Conservation (phyloP, 2,329 filamentous ascomycete species). For the Trichophyton schoenleinii region DNA sequence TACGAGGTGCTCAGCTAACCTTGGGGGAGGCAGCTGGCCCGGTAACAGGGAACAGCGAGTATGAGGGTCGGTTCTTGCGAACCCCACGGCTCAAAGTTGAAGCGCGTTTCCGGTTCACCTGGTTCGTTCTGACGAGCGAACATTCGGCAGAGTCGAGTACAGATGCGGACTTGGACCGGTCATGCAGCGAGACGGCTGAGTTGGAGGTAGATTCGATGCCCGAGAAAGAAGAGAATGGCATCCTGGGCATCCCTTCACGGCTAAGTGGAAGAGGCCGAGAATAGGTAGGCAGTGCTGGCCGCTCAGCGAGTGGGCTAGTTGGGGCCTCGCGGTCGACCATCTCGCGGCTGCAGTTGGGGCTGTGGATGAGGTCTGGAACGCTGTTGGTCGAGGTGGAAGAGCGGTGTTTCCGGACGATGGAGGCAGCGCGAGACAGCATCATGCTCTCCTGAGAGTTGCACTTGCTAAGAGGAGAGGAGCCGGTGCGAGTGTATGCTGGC, state of each 20-base stretch:
- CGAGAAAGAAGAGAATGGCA: slow-evolving; percentile 18
- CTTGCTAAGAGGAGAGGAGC: slow-evolving; percentile 42
- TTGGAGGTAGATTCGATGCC: slow-evolving; percentile 23
- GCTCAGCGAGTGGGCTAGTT: neutral
- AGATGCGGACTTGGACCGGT: slow-evolving; percentile 28
- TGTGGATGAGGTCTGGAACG: slow-evolving; percentile 34
- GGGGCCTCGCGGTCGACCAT: slow-evolving; percentile 14
- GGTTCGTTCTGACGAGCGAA: slow-evolving; percentile 10
- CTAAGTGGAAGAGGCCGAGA: slow-evolving; percentile 12
- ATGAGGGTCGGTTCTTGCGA: slow-evolving; percentile 31
- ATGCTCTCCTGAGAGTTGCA: slow-evolving; percentile 47
- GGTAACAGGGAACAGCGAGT: slow-evolving; percentile 31
- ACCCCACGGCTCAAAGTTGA: slow-evolving; percentile 18
- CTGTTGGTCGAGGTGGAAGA: slow-evolving; percentile 36
- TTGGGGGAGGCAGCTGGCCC: slow-evolving; percentile 13
- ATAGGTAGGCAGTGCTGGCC: slow-evolving; percentile 11
- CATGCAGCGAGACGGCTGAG: slow-evolving; percentile 19
- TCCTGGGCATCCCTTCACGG: neutral
- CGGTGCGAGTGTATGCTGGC: slow-evolving; percentile 32
- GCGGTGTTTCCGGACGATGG: slow-evolving; percentile 35
- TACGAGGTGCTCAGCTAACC: neutral
- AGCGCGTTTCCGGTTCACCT: slow-evolving; percentile 15
- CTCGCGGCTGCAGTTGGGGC: slow-evolving; percentile 30
- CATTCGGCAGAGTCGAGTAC: slow-evolving; percentile 19
- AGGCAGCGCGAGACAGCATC: slow-evolving; percentile 39